phyloP scores from a whole-genome alignment of 345 rosid genomes.

The Turnera subulata region DNA sequence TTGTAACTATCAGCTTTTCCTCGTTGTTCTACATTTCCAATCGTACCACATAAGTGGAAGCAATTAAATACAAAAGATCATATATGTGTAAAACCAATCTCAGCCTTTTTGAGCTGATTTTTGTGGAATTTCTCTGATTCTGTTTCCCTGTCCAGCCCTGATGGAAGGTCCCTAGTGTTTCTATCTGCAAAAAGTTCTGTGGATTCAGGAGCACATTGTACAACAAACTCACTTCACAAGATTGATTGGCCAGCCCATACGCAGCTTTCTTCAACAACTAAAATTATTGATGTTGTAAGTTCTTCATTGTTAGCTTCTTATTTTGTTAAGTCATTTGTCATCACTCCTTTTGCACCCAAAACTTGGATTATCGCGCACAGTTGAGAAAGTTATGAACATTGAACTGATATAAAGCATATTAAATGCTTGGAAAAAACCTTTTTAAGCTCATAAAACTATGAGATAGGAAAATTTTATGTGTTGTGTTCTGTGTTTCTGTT shows the following conservation, averaged over 20 bases:
- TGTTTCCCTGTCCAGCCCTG: conserved; percentile 54
- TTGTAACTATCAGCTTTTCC: no score
- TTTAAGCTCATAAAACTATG: neutral
- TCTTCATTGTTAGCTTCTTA: conserved; percentile 1
- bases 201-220: conserved; percentile 69
- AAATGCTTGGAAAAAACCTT: neutral
- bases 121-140: no score
- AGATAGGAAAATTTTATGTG: neutral
- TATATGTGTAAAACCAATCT: no score
- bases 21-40: no score
- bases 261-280: conserved; percentile 31
- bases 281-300: conserved; percentile 71
- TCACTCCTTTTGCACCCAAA: neutral
- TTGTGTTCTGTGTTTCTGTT: neutral
- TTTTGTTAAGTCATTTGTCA: neutral
- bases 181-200: conserved; percentile 68
- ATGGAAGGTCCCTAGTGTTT: conserved; percentile 73
- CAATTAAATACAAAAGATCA: no score
- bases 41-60: no score
- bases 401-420: neutral
- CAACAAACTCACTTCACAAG: conserved; percentile 73
- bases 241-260: conserved; percentile 71
- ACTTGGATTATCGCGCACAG: neutral
- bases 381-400: conserved; percentile 5
- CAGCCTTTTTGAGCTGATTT: no score